Evolutionary conservation across 164 flowering plant species (phyloP), one percentile per base, ranked within the genome.

Genomic region (Stephania yunnanensis): DNA sequence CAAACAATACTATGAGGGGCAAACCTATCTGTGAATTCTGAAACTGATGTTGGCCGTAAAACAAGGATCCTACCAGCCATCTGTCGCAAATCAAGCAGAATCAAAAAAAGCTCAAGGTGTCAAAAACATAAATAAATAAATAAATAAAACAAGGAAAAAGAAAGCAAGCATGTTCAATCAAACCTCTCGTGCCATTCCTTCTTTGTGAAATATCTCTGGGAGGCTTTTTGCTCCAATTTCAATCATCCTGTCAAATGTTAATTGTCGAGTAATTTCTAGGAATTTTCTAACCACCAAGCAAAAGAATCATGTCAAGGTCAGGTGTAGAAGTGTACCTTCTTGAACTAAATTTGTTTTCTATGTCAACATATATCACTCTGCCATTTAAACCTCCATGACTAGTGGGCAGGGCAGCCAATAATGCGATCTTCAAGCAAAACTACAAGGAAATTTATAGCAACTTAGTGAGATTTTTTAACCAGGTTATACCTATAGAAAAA

Each of bases 21-120:
- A 74, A 36, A 93, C 98, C 93, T 92, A 71, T 89, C 88, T 66
- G 95, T 86, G 76, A 93, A 92, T 76, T 92, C 92, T 74, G 87
- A 53, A 44, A 93, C 80, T 74, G 95, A 86, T 73, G 89, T 53
- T n/a, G 98, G 95, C 66, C 77, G 87, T 83, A 93, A 77, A 76
- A 93, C 97, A 30, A 92, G 75, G 78, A 93, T 91, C 83, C 94
- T 87, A 61, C 94, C 95, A 70, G 93, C 94, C 93, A 92, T 89
- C 98, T 93, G 84, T 79, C 69, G 77, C 31, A 75, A 44, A 77
- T 22, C 31, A 76, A 71, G 58, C 45, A 46, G 19, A 68, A 11
- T 25, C 12, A 2, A 20, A 30, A 9, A 46, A 3, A 30, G 50
- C 45, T 22, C 9, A n/a, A 52, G 53, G 22, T 52, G 44, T 10